phyloP scores from a whole-genome alignment of 139 green algal genomes.

The Axilococcus clingmanii region DNA sequence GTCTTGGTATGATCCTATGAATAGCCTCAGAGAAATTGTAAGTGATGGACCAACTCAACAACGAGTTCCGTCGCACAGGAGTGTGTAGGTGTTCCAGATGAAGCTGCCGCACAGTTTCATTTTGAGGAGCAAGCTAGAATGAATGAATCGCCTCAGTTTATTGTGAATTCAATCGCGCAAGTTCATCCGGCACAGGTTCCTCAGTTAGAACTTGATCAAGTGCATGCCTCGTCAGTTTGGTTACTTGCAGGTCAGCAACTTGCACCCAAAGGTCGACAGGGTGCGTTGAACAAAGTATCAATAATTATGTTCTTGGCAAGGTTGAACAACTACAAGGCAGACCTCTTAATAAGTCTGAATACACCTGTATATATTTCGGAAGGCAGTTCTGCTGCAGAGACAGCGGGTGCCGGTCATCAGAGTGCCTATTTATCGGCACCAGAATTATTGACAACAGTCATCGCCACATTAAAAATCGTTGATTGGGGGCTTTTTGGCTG shows the following conservation, averaged over 20 bases:
- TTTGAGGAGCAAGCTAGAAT: slow-evolving; percentile 41
- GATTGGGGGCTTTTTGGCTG: slow-evolving; percentile 49
- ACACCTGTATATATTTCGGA: slow-evolving; percentile 38
- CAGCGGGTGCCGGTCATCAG: slow-evolving; percentile 30
- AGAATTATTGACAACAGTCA: slow-evolving; percentile 22
- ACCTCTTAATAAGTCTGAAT: slow-evolving; percentile 51
- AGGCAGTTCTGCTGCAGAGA: slow-evolving; percentile 31
- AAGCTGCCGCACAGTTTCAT: slow-evolving; percentile 9
- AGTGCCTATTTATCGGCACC: slow-evolving; percentile 7
- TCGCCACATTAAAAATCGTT: slow-evolving; percentile 31
- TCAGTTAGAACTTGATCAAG: too few relatives aligned
- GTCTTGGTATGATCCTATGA: slow-evolving; percentile 45
- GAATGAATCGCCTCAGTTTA: slow-evolving; percentile 30
- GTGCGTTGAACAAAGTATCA: slow-evolving; percentile 20
- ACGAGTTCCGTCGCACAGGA: slow-evolving; percentile 20
- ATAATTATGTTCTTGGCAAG: slow-evolving; percentile 17
- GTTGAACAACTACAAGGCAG: slow-evolving; percentile 22
- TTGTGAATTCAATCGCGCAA: slow-evolving; percentile 11
- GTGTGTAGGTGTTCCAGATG: slow-evolving; percentile 22
- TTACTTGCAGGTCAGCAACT: slow-evolving; percentile 26
- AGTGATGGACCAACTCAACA: too few relatives aligned
- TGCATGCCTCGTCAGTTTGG: background rate
- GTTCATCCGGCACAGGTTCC: too few relatives aligned
- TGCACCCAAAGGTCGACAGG: slow-evolving; percentile 17
- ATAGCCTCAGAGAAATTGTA: too few relatives aligned